A percentile compares a stretch with the other conserved stretches of the same genome.
These are phyloP conservation scores for Acanthochlamys bracteata DNA, from an alignment of 106 monocot species.

Conservation along the genomic window DNA sequence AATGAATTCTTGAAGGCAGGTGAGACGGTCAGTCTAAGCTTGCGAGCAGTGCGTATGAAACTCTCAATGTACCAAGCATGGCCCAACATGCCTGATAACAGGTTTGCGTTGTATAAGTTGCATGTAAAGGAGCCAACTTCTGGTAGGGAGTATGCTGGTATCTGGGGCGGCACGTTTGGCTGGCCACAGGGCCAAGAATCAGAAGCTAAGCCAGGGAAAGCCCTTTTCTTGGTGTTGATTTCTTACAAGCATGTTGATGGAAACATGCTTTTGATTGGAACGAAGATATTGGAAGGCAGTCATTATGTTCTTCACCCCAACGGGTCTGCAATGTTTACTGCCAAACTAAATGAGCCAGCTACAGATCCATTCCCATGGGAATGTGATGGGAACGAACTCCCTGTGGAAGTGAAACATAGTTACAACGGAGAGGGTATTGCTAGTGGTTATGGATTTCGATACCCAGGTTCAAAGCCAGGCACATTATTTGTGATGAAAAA, in stretches of 20 bases:
- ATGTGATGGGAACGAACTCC: constrained; percentile 21
- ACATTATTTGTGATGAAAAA: constrained; percentile 59
- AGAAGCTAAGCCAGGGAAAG: constrained; percentile 56
- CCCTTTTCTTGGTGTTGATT: constrained; percentile 63
- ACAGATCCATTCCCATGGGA: constrained; percentile 67
- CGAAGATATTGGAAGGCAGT: constrained; percentile 82
- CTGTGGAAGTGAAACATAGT: constrained; percentile 34
- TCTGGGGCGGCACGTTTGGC: constrained; percentile 87
- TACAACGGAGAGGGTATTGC: constrained; percentile 72
- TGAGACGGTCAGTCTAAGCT: constrained; percentile 38
- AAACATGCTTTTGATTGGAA: constrained; percentile 37
- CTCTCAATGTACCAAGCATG: constrained; percentile 57
- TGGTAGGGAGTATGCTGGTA: constrained; percentile 49
- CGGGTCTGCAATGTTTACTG: constrained; percentile 86
- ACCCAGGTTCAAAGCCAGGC: constrained; percentile 79
- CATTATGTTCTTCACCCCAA: constrained; percentile 91
- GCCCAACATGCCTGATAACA: constrained; percentile 80
- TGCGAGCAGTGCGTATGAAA: constrained; percentile 47
- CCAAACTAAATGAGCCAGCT: constrained; percentile 38
- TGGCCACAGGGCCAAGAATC: constrained; percentile 46
- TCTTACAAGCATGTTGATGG: constrained; percentile 58
- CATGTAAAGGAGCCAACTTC: constrained; percentile 25
- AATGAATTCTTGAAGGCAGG: constrained; percentile 49
- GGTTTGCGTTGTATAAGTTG: constrained; percentile 75
- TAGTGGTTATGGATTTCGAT: constrained; percentile 79